Evolutionary conservation across 2,329 filamentous ascomycete species (phyloP), one percentile per base, ranked within the genome.

Genomic region (Penicillium italicum): DNA sequence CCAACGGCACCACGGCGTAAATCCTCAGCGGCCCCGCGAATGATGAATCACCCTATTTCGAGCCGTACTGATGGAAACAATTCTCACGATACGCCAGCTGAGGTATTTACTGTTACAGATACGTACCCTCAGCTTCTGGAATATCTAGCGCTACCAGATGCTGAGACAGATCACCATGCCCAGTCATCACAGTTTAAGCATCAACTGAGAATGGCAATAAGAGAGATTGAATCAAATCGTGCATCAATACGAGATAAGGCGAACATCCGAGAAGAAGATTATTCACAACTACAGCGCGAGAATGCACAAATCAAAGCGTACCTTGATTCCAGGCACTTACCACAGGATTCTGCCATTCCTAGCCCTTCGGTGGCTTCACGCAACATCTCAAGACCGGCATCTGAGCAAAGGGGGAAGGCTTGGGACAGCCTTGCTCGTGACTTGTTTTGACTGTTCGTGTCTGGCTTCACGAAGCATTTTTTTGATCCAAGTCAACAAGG

Each of bases 351-450:
- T 9, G 40, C 38, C 2, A 31, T 59, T 36, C 45, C 58, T 14
- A 56, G 51, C 14, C 26, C 50, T 16, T 53, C 55, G 1, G 50
- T 34, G 4, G 22, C 54, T 10, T 24, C 57, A 5, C 43, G 48
- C 4, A 50, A 20, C 24, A 56, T 60, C 3, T 53, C 57, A 41
- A 52, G 51, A 18, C 57, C 62, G 3, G 36, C 52, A 4, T 20
- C 53, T 3, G 59, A 65, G 41, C 61, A 57, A 2, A 55, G 44
- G 34, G 63, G 58, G 5, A 62, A 59, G 34, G 59, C 60, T 7
- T 69, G 65, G 66, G 67, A 69, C 36, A 57, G 62, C 16, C 67
- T 68, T 36, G 60, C 63, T 5, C 48, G 61, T 42, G 65, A 69
- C 41, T 43, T 69, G 22, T 60, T 68, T 33, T 69, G 46, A 65